These are phyloP conservation scores for Chlorophyllum brunneum DNA, from an alignment of 768 basidiomycete species.

Conservation along the genomic window DNA sequence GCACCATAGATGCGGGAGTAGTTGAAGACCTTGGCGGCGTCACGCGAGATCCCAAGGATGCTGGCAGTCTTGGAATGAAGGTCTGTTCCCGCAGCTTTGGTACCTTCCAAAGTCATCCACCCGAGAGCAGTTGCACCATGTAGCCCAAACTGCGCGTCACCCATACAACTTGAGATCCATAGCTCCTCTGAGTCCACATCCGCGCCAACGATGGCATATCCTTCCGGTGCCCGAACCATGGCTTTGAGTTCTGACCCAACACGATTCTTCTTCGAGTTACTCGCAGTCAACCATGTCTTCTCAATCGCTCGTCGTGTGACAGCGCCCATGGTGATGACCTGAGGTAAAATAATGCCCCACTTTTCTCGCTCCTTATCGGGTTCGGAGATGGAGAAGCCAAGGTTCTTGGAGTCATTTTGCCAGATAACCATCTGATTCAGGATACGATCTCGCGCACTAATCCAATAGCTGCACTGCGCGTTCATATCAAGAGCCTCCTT, in stretches of 20 bases:
- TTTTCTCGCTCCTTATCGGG: conserved; percentile 32
- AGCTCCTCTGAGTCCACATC: conserved; percentile 99
- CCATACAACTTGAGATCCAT: conserved; percentile 99
- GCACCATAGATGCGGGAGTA: conserved; percentile 99
- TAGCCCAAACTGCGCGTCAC: conserved; percentile 94
- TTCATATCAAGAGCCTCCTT: conserved; percentile 87
- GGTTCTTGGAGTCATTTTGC: conserved; percentile 47
- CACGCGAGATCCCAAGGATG: conserved; percentile 89
- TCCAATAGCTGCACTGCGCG: conserved; percentile 96
- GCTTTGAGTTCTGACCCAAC: conserved; percentile 98
- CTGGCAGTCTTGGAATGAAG: conserved; percentile 94
- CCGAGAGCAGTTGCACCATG: conserved; percentile 96
- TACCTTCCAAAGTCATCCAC: conserved; percentile 99
- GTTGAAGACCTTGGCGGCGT: conserved; percentile 98
- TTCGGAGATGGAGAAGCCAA: conserved; percentile 42
- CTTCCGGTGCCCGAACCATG: conserved; percentile 92
- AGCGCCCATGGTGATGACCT: conserved; percentile 98
- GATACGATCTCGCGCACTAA: conserved; percentile 88
- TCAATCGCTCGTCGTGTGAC: conserved; percentile 97
- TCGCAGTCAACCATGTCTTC: conserved; percentile 97
- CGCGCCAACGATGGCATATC: conserved; percentile 94
- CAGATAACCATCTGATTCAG: conserved; percentile 91
- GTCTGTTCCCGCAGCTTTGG: conserved; percentile 92
- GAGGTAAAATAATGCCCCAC: conserved; percentile 92
- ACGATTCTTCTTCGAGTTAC: conserved; percentile 95